These are phyloP conservation scores for Jatropha podagrica DNA, from an alignment of 441 rosid species.

Conservation along the genomic window DNA sequence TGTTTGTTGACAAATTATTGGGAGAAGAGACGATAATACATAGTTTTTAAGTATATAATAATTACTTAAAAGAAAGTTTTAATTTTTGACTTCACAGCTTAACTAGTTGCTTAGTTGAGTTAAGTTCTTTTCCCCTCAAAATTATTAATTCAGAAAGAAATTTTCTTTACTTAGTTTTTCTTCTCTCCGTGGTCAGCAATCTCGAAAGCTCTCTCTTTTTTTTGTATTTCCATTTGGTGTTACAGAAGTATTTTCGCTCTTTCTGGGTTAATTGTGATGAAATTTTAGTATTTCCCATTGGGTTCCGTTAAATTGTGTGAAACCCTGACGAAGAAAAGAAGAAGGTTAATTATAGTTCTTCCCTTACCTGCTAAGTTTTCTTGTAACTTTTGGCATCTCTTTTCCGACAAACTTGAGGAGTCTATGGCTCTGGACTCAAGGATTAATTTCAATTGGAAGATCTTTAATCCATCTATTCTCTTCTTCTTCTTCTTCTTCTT, in stretches of 20 bases:
- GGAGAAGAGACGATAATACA: neutral
- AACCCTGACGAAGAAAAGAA: too few relatives aligned
- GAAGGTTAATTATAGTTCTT: neutral
- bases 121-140: neutral
- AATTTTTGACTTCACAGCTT: neutral
- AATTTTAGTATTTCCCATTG: neutral
- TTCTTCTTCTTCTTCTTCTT: neutral
- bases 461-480: neutral
- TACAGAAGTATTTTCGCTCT: too few relatives aligned
- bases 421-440: too few relatives aligned
- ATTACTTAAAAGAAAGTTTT: neutral
- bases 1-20: neutral
- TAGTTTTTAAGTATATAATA: neutral
- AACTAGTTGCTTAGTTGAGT: neutral
- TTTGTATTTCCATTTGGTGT: neutral
- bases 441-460: neutral
- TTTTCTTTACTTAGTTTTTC: neutral
- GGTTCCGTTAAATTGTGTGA: neutral
- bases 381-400: neutral
- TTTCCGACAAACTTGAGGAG: neutral
- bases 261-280: neutral
- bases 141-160: neutral
- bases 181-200: neutral
- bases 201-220: neutral
- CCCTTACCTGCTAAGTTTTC: neutral